phyloP scores from a whole-genome alignment of 2,329 filamentous ascomycete genomes.

The Ophiobolus disseminans region DNA sequence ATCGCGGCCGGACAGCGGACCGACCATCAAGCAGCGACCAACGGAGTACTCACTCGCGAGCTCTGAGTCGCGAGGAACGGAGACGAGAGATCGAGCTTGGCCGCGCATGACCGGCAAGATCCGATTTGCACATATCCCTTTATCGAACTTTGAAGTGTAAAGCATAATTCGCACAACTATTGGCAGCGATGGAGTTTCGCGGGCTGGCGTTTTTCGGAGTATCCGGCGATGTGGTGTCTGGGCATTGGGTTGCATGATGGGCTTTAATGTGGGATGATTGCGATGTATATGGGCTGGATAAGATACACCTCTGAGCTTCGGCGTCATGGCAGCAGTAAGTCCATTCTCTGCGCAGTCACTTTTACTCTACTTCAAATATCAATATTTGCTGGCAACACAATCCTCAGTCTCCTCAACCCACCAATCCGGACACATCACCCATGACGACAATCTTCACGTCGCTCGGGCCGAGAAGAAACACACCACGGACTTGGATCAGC shows the following conservation, averaged over 20 bases:
- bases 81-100: conserved; percentile 53
- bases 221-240: conserved; percentile 8
- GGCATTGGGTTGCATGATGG: conserved; percentile 2
- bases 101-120: conserved; percentile 10
- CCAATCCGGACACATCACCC: too few relatives aligned
- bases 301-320: conserved; percentile 16
- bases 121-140: background rate
- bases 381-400: too few relatives aligned
- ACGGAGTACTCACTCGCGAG: conserved; percentile 40
- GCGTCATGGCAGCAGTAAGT: conserved; percentile 9
- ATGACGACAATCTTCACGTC: too few relatives aligned
- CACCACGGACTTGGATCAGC: too few relatives aligned
- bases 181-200: conserved; percentile 18
- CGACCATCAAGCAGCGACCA: conserved; percentile 35
- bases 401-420: too few relatives aligned
- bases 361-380: background rate
- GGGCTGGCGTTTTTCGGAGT: conserved; percentile 8
- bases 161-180: conserved; percentile 3
- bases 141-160: background rate
- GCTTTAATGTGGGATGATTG: conserved; percentile 1
- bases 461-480: too few relatives aligned
- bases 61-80: conserved; percentile 48
- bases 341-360: background rate
- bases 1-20: conserved; percentile 36
- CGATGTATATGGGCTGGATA: conserved; percentile 5